Conservation (phyloP, 306 rosid genomes). For the apple (Malus domestica) region ASM211411v1 NC_041790.1:34420001-34420500, state of each 20-base stretch:
- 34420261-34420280: background rate
- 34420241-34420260: background rate
- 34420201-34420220: background rate
- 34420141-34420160: background rate
- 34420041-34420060: background rate
- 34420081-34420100: background rate
- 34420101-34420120: background rate
- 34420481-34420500: background rate
- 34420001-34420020: slow-evolving; percentile 8
- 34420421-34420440: background rate
- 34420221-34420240: background rate
- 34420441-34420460: background rate
- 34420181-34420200: background rate
- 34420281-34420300: background rate
- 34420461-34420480: slow-evolving; percentile 2
- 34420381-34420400: background rate
- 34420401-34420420: background rate
- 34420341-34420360: background rate
- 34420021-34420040: background rate
- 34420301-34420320: background rate
- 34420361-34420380: background rate
- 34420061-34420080: background rate
- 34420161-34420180: slow-evolving; percentile 11
- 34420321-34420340: background rate
- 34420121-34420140: background rate